Evolutionary conservation across 352 stramenopile species (phyloP).

Genomic region (Phytophthora pinifolia): DNA sequence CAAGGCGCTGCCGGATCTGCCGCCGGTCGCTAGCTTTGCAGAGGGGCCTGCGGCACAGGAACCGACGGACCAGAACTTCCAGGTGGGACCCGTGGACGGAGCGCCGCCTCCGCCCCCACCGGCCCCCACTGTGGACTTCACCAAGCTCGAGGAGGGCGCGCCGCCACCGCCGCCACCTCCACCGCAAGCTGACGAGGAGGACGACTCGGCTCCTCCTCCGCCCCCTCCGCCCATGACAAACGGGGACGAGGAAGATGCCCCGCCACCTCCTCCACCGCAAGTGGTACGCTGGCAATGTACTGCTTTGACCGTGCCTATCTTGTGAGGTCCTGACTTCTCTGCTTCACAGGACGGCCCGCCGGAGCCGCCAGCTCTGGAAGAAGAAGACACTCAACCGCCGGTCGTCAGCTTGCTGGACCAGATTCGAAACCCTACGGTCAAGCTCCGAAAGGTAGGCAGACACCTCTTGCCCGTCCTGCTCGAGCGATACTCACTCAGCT

Average conservation of each 20-base stretch:
- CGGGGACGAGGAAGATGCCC: conserved; percentile 42
- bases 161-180: conserved; percentile 57
- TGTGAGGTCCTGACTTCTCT: background rate
- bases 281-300: conserved; percentile 22
- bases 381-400: conserved; percentile 34
- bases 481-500: background rate
- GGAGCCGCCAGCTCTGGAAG: conserved; percentile 23
- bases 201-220: conserved; percentile 45
- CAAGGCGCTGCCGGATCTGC: conserved; percentile 72
- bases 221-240: conserved; percentile 38
- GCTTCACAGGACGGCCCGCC: conserved; percentile 32
- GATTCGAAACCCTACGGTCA: conserved; percentile 62
- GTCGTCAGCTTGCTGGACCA: conserved; percentile 52
- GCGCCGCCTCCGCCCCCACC: conserved; percentile 64
- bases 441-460: conserved; percentile 44
- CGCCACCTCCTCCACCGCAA: conserved; percentile 49
- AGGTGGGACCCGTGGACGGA: conserved; percentile 68
- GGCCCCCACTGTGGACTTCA: conserved; percentile 59
- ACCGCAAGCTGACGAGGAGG: conserved; percentile 32
- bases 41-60: conserved; percentile 67
- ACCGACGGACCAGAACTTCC: conserved; percentile 49
- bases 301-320: conserved; percentile 1
- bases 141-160: conserved; percentile 40
- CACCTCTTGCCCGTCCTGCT: background rate
- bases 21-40: conserved; percentile 60